These are phyloP conservation scores for Lenwebbia sp. DNA, from an alignment of 345 rosid species.

Conservation along the genomic window DNA sequence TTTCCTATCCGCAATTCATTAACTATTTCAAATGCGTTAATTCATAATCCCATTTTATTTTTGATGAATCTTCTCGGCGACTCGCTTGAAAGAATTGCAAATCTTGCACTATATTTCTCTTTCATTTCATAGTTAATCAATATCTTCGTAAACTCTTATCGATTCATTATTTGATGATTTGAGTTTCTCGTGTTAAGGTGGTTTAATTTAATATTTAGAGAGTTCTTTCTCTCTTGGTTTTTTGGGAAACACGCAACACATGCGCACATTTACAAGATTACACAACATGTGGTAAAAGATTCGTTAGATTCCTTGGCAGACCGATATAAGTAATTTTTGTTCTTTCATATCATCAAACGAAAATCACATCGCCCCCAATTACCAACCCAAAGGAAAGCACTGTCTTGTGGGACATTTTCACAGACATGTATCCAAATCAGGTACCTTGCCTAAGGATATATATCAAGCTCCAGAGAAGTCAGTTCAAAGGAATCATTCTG, in stretches of 20 bases:
- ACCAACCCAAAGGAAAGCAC: background rate
- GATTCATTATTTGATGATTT: background rate
- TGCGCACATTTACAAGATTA: background rate
- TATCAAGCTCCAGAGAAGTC: too few relatives aligned
- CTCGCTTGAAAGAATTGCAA: background rate
- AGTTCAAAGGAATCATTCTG: too few relatives aligned
- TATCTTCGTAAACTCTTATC: fast-evolving
- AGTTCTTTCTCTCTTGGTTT: background rate
- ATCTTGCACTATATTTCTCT: background rate
- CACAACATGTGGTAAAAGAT: background rate
- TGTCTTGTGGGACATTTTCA: background rate
- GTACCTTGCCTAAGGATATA: too few relatives aligned
- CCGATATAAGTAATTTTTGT: background rate
- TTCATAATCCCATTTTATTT: too few relatives aligned
- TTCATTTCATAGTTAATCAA: background rate
- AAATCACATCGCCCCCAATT: background rate
- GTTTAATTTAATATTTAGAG: background rate
- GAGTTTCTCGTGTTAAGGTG: background rate
- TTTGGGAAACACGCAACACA: background rate
- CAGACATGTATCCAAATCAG: background rate
- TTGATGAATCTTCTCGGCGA: too few relatives aligned
- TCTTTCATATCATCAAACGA: background rate
- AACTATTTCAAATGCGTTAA: too few relatives aligned
- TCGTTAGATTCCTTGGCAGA: background rate
- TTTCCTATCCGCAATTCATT: too few relatives aligned